Percentiles rank a stretch among this genome's conserved stretches.
Conservation (phyloP, 1,284 basidiomycete species). For the Ustilago lituana region DNA sequence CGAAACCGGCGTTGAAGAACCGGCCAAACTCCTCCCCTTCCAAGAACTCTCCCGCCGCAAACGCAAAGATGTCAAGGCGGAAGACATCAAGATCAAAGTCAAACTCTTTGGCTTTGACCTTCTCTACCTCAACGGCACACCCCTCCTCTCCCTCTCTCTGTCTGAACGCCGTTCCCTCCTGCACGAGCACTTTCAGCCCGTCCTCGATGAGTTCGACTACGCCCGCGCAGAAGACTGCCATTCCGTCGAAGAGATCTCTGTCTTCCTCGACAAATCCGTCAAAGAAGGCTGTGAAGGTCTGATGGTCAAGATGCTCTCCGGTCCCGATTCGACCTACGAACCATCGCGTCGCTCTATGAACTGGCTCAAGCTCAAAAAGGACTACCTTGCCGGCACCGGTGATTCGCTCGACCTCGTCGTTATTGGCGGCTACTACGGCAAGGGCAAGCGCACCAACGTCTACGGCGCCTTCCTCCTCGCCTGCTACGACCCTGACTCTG, state of each 20-base stretch:
- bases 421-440: conserved; percentile 94
- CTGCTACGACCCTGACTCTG: conserved; percentile 62
- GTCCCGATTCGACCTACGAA: conserved; percentile 89
- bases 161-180: conserved; percentile 77
- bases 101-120: conserved; percentile 96
- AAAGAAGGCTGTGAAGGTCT: conserved; percentile 98
- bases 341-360: conserved; percentile 93
- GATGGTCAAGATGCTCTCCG: conserved; percentile 97
- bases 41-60: conserved; percentile 95
- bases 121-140: conserved; percentile 88
- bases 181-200: conserved; percentile 80
- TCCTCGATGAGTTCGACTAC: conserved; percentile 90
- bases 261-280: conserved; percentile 93
- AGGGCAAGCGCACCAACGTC: conserved; percentile 86
- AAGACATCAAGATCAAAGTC: conserved; percentile 94
- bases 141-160: conserved; percentile 34
- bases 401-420: conserved; percentile 98
- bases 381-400: conserved; percentile 83
- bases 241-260: conserved; percentile 91
- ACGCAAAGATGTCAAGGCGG: conserved; percentile 94
- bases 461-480: conserved; percentile 66
- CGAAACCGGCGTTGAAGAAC: conserved; percentile 24
- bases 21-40: conserved; percentile 85
- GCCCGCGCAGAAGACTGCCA: conserved; percentile 89
- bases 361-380: conserved; percentile 82